Conservation (phyloP, 805 yeast genomes). For the Ogataea ganodermae region DNA sequence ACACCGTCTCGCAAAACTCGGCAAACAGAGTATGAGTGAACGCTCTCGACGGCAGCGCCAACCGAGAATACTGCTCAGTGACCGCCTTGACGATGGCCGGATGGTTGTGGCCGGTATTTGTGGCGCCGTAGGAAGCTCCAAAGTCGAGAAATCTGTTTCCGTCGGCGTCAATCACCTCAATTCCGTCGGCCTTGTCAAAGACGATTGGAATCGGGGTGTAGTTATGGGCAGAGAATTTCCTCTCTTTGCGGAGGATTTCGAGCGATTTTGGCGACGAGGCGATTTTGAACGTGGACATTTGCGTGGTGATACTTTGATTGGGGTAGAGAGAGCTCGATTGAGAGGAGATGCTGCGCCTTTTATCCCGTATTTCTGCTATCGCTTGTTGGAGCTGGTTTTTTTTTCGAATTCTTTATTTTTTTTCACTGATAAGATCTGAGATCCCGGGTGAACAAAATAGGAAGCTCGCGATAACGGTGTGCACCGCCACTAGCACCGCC, state of each 20-base stretch:
- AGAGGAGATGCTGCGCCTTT: no score
- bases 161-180: conserved; percentile 29
- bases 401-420: background rate
- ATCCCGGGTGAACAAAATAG: background rate
- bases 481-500: conserved; percentile 2
- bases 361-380: no score
- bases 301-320: no score
- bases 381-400: no score
- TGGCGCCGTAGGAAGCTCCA: conserved; percentile 32
- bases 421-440: conserved; percentile 4
- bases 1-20: conserved; percentile 28
- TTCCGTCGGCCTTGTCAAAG: conserved; percentile 25
- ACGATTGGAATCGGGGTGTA: conserved; percentile 34
- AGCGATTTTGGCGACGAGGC: conserved; percentile 22
- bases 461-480: background rate
- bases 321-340: no score
- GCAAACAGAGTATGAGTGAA: conserved; percentile 29
- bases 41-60: conserved; percentile 35
- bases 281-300: conserved; percentile 17
- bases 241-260: conserved; percentile 20
- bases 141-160: conserved; percentile 30
- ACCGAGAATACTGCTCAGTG: conserved; percentile 31
- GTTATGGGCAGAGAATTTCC: conserved; percentile 30
- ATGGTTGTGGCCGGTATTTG: conserved; percentile 34
- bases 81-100: conserved; percentile 35